These are phyloP conservation scores for Pythium aristosporum DNA, from an alignment of 352 stramenopile species.

Conservation along the genomic window DNA sequence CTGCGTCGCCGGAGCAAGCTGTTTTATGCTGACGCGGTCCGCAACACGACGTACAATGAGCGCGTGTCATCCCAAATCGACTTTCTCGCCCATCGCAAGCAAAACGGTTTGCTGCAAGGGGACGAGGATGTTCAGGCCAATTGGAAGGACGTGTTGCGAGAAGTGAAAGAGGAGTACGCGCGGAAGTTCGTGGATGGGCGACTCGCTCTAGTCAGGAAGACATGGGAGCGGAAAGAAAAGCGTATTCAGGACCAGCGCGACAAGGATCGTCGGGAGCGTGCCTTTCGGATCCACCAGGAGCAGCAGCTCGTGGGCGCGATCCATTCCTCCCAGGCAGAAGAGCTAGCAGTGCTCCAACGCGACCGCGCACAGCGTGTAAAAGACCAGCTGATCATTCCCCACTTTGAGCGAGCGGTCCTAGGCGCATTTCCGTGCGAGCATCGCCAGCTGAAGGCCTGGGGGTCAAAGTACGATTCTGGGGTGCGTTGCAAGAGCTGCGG, in stretches of 20 bases:
- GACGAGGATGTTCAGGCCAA: not conserved
- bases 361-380: slow-evolving; percentile 31
- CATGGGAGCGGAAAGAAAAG: slow-evolving; percentile 65
- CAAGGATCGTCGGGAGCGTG: slow-evolving; percentile 43
- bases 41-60: slow-evolving; percentile 69
- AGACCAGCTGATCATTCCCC: slow-evolving; percentile 50
- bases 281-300: slow-evolving; percentile 57
- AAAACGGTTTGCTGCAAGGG: slow-evolving; percentile 25
- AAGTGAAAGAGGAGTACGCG: slow-evolving; percentile 57
- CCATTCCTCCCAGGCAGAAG: slow-evolving; percentile 30
- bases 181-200: slow-evolving; percentile 53
- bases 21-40: slow-evolving; percentile 54
- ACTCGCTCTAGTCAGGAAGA: slow-evolving; percentile 62
- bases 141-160: slow-evolving; percentile 28
- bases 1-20: slow-evolving; percentile 37
- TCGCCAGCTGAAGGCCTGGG: slow-evolving; percentile 62
- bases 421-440: slow-evolving; percentile 58
- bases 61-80: slow-evolving; percentile 63
- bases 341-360: slow-evolving; percentile 32
- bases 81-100: slow-evolving; percentile 53
- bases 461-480: slow-evolving; percentile 55
- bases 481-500: slow-evolving; percentile 62
- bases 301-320: slow-evolving; percentile 41
- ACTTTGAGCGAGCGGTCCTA: slow-evolving; percentile 46
- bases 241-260: slow-evolving; percentile 44